Base-by-base conservation (phyloP, 2,329 filamentous ascomycete genomes). In the Apiospora saccharicola region DNA sequence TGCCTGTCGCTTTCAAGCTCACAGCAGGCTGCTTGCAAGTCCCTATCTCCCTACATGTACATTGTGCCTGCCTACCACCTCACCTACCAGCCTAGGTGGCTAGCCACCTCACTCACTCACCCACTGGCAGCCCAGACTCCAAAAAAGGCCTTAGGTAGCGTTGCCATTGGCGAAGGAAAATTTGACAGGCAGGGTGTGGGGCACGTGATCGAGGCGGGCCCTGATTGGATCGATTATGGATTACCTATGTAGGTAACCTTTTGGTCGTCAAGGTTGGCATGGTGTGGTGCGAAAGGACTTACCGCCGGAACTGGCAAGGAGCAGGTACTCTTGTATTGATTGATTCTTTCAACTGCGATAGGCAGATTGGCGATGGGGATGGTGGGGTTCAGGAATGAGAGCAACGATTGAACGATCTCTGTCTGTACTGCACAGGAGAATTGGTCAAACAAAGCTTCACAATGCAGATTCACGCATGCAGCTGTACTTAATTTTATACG, bases 211-310 rank as follows among this genome's bases (percentile, higher is more conserved):
- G 57, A 64, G 8, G 30, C n/a, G 57, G 57, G 57, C 30, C 19
- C 34, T 64, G 57, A 41, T 64, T 64, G 57, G 57, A 64, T 64
- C 57, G 57, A 61, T 19, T 61, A 61, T 61, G 14, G 53, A 64
- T 64, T 64, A 64, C 57, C 57, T 64, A n/a, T n/a, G n/a, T n/a
- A n/a, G n/a, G n/a, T n/a, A 64, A 64, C 57, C 57, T 64, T 41
- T 41, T n/a, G 57, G 57, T 64, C 34, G 57, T n/a, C 53, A 41
- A 64, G 57, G 57, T 41, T 64, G 57, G 34, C 16, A 13, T 57
- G 26, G 53, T 61, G 53, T 19, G 19, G 24, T 22, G 26, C 19
- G 34, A 64, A 37, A 64, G 57, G 34, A 64, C 57, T 64, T 64
- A 64, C 57, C 57, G 57, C 57, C 57, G 30, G 26, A 22, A 61